Evolutionary conservation across 495 filamentous ascomycete species (phyloP), one percentile per base, ranked within the genome.

Genomic region (Amorphotheca resinae): DNA sequence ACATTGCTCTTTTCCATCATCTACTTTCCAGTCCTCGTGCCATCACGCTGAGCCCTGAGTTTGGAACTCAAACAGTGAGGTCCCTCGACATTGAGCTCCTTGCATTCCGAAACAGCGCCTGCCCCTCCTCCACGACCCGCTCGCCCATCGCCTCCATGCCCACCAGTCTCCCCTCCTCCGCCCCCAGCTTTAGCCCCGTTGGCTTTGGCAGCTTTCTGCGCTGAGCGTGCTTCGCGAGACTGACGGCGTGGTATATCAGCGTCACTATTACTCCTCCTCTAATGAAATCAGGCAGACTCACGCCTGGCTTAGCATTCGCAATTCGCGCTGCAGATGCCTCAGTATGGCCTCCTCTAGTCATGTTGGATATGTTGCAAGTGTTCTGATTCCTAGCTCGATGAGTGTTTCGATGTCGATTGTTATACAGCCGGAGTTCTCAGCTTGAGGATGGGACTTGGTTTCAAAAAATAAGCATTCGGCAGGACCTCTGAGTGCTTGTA

Each of bases 311-410:
- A 15, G 64, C 53, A 36, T 50, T 60, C 4, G 56, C 47, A 41
- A 72, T 72, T 42, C 69, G 55, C 39, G 59, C 62, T 3, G 63
- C 64, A 5, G 67, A 61, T 12, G 64, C 58, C 9, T 64, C 60
- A 41, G 67, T 63, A 61, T 70, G 68, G 35, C 59, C 61, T 30
- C 56, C 54, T 33, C 59, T 59, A 22, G 59, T 59, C 64, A 65
- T 68, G 9, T 32, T 56, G 34, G 21, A 22, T 5, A 15, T n/a
- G 11, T 11, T 14, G 3, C 16, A 3, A n/a, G 26, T 30, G 12
- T 30, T 22, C 34, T 9, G 37, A 22, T 30, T 15, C 22, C 38
- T 22, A 25, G 23, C 31, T 41, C 22, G 23, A 30, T 4, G 31
- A 33, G 4, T 15, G 12, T 11, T 6, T 33, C 31, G 31, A 30